Base-by-base conservation (phyloP, 495 filamentous ascomycete genomes). In the Neurospora sp. region DNA sequence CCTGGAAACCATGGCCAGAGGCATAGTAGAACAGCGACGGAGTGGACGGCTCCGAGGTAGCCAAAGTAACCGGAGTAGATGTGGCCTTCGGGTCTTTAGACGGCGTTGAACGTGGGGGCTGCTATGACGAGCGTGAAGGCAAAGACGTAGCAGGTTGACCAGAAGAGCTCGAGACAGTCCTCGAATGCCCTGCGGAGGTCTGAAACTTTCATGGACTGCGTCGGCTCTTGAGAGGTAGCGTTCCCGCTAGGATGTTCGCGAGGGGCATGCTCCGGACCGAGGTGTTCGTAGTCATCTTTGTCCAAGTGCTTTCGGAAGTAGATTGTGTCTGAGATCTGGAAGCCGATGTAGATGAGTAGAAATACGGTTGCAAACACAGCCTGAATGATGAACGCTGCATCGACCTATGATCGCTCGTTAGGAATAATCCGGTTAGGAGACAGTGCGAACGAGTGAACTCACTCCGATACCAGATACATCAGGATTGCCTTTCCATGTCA, bases 11-110 rank as follows among this genome's bases (percentile, higher is more conserved):
- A 42, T 42, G 39, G 39, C 39, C 15, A 42, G 39, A 42, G 39
- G 17, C 39, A 42, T 0, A 42, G 0, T 1, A 97, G 85, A 15
- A 90, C 86, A 78, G 98, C 95, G 37, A 97, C 75, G 75, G 98
- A 97, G 73, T 88, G 85, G 82, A 93, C 85, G 69, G 85, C 84
- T 77, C 97, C 93, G 7, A 99, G 85, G 76, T 96, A 99, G 39
- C 83, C 81, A 82, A 96, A 98, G 85, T 94, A 99, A 39, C 77
- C 79, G 81, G 39, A 42, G 13, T 42, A 42, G 39, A 42, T 42
- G 39, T 42, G 39, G 39, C 39, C 39, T 42, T 42, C 39, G 39
- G 39, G 17, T 43, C 17, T 19, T 17, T 43, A n/a, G 8, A 43
- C 17, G 13, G n/a, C 42, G 6, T 43, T 43, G 42, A 43, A 43